phyloP scores from a whole-genome alignment of 176 grass and related monocot species.

The Juncus effusus region DNA sequence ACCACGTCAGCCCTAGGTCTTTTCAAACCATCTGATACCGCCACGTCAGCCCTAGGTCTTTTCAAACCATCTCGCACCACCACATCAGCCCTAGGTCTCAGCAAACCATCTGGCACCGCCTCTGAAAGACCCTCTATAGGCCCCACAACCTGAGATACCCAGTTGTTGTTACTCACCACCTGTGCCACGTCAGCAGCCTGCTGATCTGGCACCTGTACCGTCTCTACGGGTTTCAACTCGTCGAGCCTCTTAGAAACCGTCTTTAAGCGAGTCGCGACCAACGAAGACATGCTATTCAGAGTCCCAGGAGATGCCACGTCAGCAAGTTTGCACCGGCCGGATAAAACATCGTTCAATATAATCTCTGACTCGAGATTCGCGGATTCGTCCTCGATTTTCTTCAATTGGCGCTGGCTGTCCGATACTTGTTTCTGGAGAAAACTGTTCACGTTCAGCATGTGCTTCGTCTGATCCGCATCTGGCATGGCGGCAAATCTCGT shows the following conservation, averaged over 20 bases:
- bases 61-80: too few species aligned
- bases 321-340: neutral
- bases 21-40: too few species aligned
- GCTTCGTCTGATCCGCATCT: constrained; percentile 33
- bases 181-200: neutral
- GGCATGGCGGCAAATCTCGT: constrained; percentile 31
- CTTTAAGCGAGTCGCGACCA: constrained; percentile 26
- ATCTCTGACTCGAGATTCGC: constrained; percentile 20
- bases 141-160: too few species aligned
- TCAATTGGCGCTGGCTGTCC: constrained; percentile 36
- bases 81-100: too few species aligned
- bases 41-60: too few species aligned
- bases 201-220: neutral
- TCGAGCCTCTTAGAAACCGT: constrained; percentile 6
- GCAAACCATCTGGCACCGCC: too few species aligned
- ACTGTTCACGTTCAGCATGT: constrained; percentile 40
- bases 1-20: too few species aligned
- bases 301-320: constrained; percentile 22
- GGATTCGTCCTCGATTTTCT: constrained; percentile 25
- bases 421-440: constrained; percentile 27
- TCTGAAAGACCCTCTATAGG: too few species aligned
- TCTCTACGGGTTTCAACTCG: neutral
- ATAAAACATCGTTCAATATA: constrained; percentile 31
- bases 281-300: constrained; percentile 7
- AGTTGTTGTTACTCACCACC: too few species aligned